Conservation (phyloP, 2,329 filamentous ascomycete genomes). For the Epichloe aotearoae region DNA sequence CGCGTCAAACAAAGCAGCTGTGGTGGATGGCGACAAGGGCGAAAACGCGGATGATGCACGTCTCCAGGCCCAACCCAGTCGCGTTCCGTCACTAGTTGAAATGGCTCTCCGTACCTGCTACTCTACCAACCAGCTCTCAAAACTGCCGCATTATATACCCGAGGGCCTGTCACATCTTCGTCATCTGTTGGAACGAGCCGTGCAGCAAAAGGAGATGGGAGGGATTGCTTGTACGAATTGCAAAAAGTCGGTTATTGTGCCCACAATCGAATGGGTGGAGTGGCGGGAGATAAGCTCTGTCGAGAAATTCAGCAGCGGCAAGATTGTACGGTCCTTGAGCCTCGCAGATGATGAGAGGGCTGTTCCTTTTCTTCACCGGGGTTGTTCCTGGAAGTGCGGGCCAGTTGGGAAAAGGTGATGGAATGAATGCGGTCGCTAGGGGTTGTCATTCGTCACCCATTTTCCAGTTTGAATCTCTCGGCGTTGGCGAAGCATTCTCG, state of each 20-base stretch:
- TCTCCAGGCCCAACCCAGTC: conserved; percentile 11
- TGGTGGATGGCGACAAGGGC: conserved; percentile 7
- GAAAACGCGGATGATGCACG: conserved; percentile 1
- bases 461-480: background rate
- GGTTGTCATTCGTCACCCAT: background rate
- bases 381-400: conserved; percentile 37
- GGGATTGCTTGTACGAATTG: conserved; percentile 41
- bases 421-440: background rate
- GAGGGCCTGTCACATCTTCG: conserved; percentile 27
- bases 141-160: conserved; percentile 30
- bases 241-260: conserved; percentile 31
- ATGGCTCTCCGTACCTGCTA: conserved; percentile 34
- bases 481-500: background rate
- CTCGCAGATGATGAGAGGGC: conserved; percentile 20
- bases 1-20: conserved; percentile 10
- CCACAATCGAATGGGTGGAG: conserved; percentile 47
- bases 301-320: conserved; percentile 3
- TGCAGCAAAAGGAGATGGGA: conserved; percentile 31
- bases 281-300: conserved; percentile 35
- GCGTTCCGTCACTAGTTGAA: conserved; percentile 38
- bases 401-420: conserved; percentile 13
- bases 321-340: conserved; percentile 15
- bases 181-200: conserved; percentile 26
- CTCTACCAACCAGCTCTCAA: conserved; percentile 26
- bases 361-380: conserved; percentile 34